These are phyloP conservation scores for Paracoccidioides lutzii DNA, from an alignment of 2,329 filamentous ascomycete species.

Conservation along the genomic window DNA sequence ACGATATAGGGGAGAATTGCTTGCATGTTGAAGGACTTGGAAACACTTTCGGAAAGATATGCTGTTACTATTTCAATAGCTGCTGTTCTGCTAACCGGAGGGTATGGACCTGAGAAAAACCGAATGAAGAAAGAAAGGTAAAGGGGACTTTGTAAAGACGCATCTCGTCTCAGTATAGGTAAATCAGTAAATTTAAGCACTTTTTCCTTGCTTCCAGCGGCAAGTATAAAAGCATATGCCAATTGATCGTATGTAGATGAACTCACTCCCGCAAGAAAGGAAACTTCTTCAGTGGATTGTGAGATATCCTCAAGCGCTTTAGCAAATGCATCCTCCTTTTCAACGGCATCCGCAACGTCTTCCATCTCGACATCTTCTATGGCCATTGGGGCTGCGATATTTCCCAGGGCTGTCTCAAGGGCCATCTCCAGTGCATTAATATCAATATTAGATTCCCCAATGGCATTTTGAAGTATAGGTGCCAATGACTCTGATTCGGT, in stretches of 20 bases:
- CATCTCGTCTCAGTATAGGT: conserved; percentile 23
- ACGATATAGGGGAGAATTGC: conserved; percentile 71
- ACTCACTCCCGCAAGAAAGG: conserved; percentile 25
- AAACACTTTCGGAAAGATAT: conserved; percentile 38
- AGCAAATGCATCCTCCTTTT: conserved; percentile 20
- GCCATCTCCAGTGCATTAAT: conserved; percentile 63
- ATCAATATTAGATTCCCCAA: conserved; percentile 56
- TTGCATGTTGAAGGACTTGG: conserved; percentile 54
- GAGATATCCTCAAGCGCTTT: conserved; percentile 23
- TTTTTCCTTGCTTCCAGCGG: conserved; percentile 19
- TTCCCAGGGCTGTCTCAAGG: conserved; percentile 56
- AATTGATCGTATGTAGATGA: conserved; percentile 28
- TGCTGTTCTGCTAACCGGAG: conserved; percentile 53
- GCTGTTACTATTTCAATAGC: conserved; percentile 55
- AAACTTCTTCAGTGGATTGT: conserved; percentile 17
- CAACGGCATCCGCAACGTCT: conserved; percentile 20
- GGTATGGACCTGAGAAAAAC: conserved; percentile 60
- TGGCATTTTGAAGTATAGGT: conserved; percentile 51
- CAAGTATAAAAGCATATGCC: conserved; percentile 25
- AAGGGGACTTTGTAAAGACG: conserved; percentile 47
- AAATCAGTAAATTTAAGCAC: conserved; percentile 26
- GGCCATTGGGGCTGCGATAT: conserved; percentile 38
- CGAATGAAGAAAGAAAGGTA: conserved; percentile 65
- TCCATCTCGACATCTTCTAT: conserved; percentile 42
- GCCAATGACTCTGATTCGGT: conserved; percentile 49